Conservation (phyloP, 2,329 filamentous ascomycete species). For the Trichoderma afroharzianum region DNA sequence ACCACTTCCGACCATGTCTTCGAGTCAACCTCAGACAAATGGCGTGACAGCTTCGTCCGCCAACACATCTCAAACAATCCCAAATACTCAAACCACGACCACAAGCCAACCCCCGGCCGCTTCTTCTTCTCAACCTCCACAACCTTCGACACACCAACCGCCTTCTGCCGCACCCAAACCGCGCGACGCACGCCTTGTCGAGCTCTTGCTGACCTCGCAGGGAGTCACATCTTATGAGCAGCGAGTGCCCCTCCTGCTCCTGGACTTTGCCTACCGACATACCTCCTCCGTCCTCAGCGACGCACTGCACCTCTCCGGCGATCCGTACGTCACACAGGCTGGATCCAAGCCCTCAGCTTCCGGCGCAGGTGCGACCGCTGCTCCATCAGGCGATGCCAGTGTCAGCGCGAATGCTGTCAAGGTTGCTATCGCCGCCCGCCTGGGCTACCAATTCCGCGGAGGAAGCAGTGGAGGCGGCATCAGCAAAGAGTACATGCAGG, state of each 20-base stretch:
- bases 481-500: slow-evolving; percentile 72
- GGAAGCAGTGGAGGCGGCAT: slow-evolving; percentile 51
- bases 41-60: slow-evolving; percentile 44
- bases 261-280: slow-evolving; percentile 85
- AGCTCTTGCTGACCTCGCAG: slow-evolving; percentile 74
- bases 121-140: slow-evolving; percentile 22
- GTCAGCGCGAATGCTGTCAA: slow-evolving; percentile 65
- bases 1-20: slow-evolving; percentile 28
- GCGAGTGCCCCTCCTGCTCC: slow-evolving; percentile 75
- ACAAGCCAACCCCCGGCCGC: slow-evolving; percentile 27
- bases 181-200: slow-evolving; percentile 74
- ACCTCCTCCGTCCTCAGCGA: slow-evolving; percentile 68
- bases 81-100: slow-evolving; percentile 35
- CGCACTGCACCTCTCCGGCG: slow-evolving; percentile 63
- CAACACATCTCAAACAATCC: slow-evolving; percentile 35
- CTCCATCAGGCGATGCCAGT: slow-evolving; percentile 48
- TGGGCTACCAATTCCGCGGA: slow-evolving; percentile 65
- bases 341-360: slow-evolving; percentile 49
- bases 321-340: slow-evolving; percentile 62
- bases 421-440: slow-evolving; percentile 66
- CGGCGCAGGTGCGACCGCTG: slow-evolving; percentile 47
- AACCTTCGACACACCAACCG: slow-evolving; percentile 24
- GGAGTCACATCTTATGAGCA: slow-evolving; percentile 78
- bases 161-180: slow-evolving; percentile 53
- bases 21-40: slow-evolving; percentile 50